Evolutionary conservation across 305 asterid genomes (phyloP).

Genomic region (Fraxinus sp.): DNA sequence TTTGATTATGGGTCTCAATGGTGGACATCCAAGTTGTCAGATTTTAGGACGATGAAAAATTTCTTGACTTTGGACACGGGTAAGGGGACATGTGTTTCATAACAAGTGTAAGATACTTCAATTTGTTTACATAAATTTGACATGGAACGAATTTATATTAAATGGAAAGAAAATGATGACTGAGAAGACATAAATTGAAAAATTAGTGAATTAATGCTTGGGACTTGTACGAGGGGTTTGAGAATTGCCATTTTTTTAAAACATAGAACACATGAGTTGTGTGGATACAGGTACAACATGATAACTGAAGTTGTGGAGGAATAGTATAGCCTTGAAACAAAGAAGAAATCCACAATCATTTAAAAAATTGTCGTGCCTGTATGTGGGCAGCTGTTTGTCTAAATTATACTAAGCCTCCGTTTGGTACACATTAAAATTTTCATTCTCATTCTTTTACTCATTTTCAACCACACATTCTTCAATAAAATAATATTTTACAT

Average conservation of each 20-base stretch:
- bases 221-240: not conserved
- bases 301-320: not conserved
- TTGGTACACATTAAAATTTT: too few relatives aligned
- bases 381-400: not conserved
- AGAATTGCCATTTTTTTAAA: not conserved
- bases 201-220: not conserved
- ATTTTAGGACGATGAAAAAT: not conserved
- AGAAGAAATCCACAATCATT: not conserved
- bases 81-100: not conserved
- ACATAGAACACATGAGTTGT: not conserved
- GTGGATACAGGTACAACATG: not conserved
- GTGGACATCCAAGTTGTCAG: not conserved
- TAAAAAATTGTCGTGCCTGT: not conserved
- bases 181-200: not conserved
- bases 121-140: not conserved
- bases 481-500: too few relatives aligned
- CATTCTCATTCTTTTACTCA: too few relatives aligned
- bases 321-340: not conserved
- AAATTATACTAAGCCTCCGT: not conserved
- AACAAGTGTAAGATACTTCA: not conserved
- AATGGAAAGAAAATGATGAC: not conserved
- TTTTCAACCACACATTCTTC: too few relatives aligned
- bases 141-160: not conserved
- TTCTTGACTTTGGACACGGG: not conserved
- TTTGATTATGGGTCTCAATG: not conserved